A percentile compares a stretch with the other conserved stretches of the same genome.
Evolutionary conservation across 257 asterid species (phyloP).

Genomic region (Nicotiana benthamiana): DNA sequence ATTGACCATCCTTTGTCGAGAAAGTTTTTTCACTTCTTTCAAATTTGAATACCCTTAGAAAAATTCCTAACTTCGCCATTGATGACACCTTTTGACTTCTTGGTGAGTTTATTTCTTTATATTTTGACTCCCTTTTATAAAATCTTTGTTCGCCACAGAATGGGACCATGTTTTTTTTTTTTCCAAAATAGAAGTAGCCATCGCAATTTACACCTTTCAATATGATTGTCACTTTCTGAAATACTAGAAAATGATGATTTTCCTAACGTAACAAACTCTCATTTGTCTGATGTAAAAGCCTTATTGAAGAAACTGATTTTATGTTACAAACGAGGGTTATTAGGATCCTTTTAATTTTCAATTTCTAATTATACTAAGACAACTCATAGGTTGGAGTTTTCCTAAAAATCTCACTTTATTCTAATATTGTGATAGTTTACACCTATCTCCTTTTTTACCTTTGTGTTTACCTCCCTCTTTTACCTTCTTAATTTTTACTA

Average conservation of each 20-base stretch:
- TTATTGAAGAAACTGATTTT: not conserved
- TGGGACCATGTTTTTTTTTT: not conserved
- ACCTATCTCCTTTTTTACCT: not conserved
- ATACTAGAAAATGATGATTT: conserved; percentile 5
- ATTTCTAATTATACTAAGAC: not conserved
- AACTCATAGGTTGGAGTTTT: conserved; percentile 1
- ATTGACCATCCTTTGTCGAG: too few relatives aligned
- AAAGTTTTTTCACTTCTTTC: too few relatives aligned
- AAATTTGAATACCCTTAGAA: too few relatives aligned
- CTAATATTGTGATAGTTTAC: not conserved
- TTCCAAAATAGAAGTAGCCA: not conserved
- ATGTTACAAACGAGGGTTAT: not conserved
- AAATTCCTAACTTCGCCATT: too few relatives aligned
- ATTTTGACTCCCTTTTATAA: too few relatives aligned
- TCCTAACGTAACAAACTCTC: not conserved
- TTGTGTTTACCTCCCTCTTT: too few relatives aligned
- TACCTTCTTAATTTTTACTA: too few relatives aligned
- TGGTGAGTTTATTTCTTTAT: too few relatives aligned
- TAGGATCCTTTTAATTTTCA: not conserved
- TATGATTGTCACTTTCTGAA: conserved; percentile 1
- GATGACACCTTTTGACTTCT: too few relatives aligned
- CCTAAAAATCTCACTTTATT: not conserved
- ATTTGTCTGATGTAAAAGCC: not conserved
- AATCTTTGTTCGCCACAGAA: too few relatives aligned
- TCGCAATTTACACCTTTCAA: conserved; percentile 1